These are phyloP conservation scores for Mycena citricolor DNA, from an alignment of 1,284 basidiomycete genomes.

Conservation along the genomic window DNA sequence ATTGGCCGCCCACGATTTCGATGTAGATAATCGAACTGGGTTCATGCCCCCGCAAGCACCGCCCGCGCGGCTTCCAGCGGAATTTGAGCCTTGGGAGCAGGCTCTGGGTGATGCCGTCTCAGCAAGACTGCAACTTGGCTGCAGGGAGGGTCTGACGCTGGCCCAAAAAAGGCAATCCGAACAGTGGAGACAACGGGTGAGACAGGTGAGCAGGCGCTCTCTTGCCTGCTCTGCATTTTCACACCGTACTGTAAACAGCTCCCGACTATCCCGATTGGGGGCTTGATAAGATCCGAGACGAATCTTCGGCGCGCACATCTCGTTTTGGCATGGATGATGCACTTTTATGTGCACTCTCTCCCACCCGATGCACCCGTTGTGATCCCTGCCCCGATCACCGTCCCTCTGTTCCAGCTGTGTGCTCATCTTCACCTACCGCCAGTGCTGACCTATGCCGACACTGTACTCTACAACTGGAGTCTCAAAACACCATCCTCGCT, in stretches of 20 bases:
- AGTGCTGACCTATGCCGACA: slow-evolving; percentile 90
- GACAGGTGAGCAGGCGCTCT: slow-evolving; percentile 45
- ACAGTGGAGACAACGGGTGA: slow-evolving; percentile 63
- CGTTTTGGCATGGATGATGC: slow-evolving; percentile 83
- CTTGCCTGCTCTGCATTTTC: slow-evolving; percentile 3
- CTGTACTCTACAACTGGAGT: slow-evolving; percentile 91
- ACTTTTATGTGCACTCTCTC: slow-evolving; percentile 86
- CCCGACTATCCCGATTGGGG: slow-evolving; percentile 47
- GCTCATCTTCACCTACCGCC: slow-evolving; percentile 83
- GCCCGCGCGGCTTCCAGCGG: slow-evolving; percentile 54
- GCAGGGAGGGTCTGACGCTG: slow-evolving; percentile 41
- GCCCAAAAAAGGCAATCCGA: slow-evolving; percentile 48
- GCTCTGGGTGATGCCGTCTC: slow-evolving; percentile 52
- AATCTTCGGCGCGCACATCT: slow-evolving; percentile 81
- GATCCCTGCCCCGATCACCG: slow-evolving; percentile 72
- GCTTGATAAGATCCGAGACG: slow-evolving; percentile 58
- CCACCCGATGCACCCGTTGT: slow-evolving; percentile 51
- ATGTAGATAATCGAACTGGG: slow-evolving; percentile 88
- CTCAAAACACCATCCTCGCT: slow-evolving; percentile 34
- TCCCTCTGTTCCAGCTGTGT: slow-evolving; percentile 81
- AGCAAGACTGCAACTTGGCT: slow-evolving; percentile 56
- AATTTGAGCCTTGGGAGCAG: slow-evolving; percentile 75
- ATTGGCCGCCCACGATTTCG: slow-evolving; percentile 91
- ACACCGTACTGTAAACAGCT: slow-evolving; percentile 34
- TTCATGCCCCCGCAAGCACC: slow-evolving; percentile 89